These are phyloP conservation scores for Pascua sp. DNA, from an alignment of 1,284 basidiomycete species.

Conservation along the genomic window DNA sequence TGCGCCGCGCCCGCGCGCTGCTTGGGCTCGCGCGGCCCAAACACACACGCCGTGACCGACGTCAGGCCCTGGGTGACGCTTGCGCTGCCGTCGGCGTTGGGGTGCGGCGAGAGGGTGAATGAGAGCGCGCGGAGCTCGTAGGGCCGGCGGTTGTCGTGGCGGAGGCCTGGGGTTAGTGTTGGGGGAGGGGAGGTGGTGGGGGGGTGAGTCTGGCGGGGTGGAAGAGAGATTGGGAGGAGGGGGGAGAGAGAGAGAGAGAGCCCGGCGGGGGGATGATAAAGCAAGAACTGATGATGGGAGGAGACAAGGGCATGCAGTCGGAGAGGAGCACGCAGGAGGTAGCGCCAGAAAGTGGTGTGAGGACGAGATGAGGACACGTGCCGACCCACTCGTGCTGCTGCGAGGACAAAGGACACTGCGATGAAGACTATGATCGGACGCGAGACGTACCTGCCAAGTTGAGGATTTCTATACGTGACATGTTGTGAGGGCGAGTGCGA, in stretches of 20 bases:
- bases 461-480: constrained; percentile 21
- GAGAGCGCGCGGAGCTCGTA: constrained; percentile 81
- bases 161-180: constrained; percentile 52
- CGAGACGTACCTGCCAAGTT: constrained; percentile 17
- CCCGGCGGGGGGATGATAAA: too few species aligned
- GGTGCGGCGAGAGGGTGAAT: constrained; percentile 73
- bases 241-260: background rate
- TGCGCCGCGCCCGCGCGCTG: constrained; percentile 69
- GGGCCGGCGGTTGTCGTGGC: constrained; percentile 85
- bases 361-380: too few species aligned
- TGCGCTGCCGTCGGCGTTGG: constrained; percentile 77
- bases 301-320: too few species aligned
- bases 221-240: too few species aligned
- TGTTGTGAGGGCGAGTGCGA: background rate
- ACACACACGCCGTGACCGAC: constrained; percentile 77
- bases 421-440: background rate
- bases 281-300: too few species aligned
- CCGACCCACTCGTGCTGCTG: too few species aligned
- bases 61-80: constrained; percentile 85
- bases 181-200: too few species aligned
- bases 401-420: too few species aligned
- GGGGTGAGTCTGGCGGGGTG: too few species aligned
- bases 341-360: too few species aligned
- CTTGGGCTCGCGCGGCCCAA: constrained; percentile 85
- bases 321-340: too few species aligned